Percentiles rank a stretch among this genome's conserved stretches.
phyloP scores from a whole-genome alignment of 352 stramenopile genomes.

The Phytophthora pseudosyringae region DNA sequence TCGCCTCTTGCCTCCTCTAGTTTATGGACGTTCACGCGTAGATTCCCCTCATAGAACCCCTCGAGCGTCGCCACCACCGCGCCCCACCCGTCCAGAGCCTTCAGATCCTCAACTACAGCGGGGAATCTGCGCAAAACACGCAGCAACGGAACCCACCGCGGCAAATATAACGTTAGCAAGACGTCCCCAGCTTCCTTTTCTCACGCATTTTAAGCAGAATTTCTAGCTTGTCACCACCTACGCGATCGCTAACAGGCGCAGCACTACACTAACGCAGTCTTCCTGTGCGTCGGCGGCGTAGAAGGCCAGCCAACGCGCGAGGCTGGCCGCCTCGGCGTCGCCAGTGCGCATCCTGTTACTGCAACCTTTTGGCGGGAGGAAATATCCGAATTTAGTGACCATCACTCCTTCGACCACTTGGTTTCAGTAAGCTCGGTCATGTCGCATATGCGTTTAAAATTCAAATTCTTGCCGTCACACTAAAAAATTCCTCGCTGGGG shows the following conservation, averaged over 20 bases:
- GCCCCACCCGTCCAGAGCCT: neutral
- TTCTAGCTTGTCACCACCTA: constrained; percentile 8
- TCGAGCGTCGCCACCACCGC: constrained; percentile 39
- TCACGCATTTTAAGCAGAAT: neutral
- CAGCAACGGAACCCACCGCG: neutral
- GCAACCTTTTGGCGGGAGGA: constrained; percentile 24
- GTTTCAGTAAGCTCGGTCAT: constrained; percentile 1
- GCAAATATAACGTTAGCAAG: constrained; percentile 31
- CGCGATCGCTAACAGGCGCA: constrained; percentile 26
- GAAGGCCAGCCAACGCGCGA: constrained; percentile 40
- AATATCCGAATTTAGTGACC: constrained; percentile 16
- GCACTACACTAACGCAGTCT: constrained; percentile 3
- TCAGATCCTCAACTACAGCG: neutral
- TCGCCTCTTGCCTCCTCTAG: constrained; percentile 19
- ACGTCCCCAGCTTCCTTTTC: neutral
- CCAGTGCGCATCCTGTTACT: constrained; percentile 5
- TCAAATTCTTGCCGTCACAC: constrained; percentile 21
- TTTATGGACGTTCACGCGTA: constrained; percentile 28
- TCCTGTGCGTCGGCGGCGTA: constrained; percentile 25
- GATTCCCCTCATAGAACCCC: constrained; percentile 55
- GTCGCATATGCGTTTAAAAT: constrained; percentile 31
- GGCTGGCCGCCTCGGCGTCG: constrained; percentile 32
- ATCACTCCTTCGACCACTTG: constrained; percentile 19
- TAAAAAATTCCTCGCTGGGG: constrained; percentile 2
- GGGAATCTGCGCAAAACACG: constrained; percentile 24